These are phyloP conservation scores for Citrullus amarus DNA, from an alignment of 306 rosid genomes.

Conservation along the genomic window DNA sequence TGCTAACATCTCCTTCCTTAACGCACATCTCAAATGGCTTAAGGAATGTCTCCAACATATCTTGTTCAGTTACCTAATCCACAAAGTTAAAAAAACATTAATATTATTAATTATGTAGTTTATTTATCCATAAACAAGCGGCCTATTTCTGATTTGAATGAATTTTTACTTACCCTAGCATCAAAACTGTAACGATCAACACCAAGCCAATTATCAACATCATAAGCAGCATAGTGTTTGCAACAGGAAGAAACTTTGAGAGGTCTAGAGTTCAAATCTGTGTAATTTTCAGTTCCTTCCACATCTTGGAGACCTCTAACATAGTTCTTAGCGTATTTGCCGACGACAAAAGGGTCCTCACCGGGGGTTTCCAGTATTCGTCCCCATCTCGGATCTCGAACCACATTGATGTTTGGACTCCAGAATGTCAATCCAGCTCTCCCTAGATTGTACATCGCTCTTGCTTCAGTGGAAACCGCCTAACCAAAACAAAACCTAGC, in stretches of 20 bases:
- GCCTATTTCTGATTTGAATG: not conserved
- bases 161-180: constrained; percentile 38
- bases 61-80: constrained; percentile 61
- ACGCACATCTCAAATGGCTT: constrained; percentile 75
- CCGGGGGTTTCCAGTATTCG: constrained; percentile 75
- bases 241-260: constrained; percentile 86
- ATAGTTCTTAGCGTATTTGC: constrained; percentile 45
- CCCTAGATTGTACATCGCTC: constrained; percentile 72
- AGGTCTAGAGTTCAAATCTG: constrained; percentile 23
- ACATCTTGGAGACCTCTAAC: constrained; percentile 63
- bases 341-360: constrained; percentile 62
- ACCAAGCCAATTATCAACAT: constrained; percentile 65
- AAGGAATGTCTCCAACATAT: constrained; percentile 67
- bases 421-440: constrained; percentile 70
- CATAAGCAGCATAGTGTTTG: constrained; percentile 86
- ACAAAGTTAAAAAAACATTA: not conserved
- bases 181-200: constrained; percentile 63
- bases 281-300: constrained; percentile 15
- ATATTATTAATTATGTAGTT: not conserved
- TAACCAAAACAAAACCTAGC: not conserved
- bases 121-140: not conserved
- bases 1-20: constrained; percentile 67
- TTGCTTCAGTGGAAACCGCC: constrained; percentile 62
- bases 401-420: constrained; percentile 77
- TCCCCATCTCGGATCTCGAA: constrained; percentile 79